Percentiles rank a stretch among this genome's conserved stretches.
Evolutionary conservation across 331 rosid species (phyloP).

Genomic region (Malus hybrid): DNA sequence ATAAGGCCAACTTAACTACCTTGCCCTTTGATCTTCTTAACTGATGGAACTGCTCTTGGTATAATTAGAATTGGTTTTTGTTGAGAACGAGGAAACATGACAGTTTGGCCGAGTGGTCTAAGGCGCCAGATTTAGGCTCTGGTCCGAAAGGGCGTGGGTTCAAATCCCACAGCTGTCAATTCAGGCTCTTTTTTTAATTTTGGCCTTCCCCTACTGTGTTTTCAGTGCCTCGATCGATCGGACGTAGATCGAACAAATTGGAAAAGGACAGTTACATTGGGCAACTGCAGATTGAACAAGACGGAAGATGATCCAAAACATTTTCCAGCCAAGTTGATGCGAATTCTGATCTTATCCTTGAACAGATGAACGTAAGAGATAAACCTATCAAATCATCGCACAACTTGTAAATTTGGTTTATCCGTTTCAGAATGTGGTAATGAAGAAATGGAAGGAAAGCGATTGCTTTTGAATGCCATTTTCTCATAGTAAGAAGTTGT

Average conservation of each 20-base stretch:
- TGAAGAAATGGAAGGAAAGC: no score
- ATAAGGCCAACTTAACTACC: background rate
- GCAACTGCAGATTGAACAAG: slow-evolving; percentile 58
- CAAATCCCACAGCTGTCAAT: slow-evolving; percentile 99
- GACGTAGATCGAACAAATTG: slow-evolving; percentile 76
- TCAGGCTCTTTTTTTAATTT: no score
- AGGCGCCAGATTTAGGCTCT: slow-evolving; percentile 80
- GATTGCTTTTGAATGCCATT: no score
- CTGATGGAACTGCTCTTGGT: no score
- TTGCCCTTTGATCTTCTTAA: no score
- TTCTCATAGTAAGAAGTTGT: no score
- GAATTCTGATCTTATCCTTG: no score
- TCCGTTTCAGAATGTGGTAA: no score
- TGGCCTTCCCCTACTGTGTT: background rate
- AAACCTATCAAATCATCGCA: no score
- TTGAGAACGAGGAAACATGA: background rate
- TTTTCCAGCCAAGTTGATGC: slow-evolving; percentile 70
- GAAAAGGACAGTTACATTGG: slow-evolving; percentile 94
- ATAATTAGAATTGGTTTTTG: no score
- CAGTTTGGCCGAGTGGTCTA: slow-evolving; percentile 81
- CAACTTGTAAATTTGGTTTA: no score
- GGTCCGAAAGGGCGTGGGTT: slow-evolving; percentile 99
- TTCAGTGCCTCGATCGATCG: slow-evolving; percentile 79
- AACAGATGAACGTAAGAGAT: no score
- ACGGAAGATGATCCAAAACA: slow-evolving; percentile 73